phyloP scores from a whole-genome alignment of 345 rosid genomes.

The Lumnitzera littorea region DNA sequence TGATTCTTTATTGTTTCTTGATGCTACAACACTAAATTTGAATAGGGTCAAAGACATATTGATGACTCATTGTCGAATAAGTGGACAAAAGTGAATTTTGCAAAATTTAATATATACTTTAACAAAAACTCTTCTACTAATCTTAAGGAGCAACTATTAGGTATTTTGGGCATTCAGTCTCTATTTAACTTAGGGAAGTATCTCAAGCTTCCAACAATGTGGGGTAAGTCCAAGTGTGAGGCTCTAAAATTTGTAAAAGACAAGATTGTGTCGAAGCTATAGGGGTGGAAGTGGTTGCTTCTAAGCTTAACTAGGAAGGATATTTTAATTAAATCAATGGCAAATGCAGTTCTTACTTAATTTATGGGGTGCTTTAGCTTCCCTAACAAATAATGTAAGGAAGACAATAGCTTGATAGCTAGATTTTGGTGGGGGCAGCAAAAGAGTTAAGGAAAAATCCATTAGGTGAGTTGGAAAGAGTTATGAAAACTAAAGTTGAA shows the following conservation, averaged over 20 bases:
- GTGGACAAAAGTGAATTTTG: neutral
- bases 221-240: too few relatives aligned
- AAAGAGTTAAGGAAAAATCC: neutral
- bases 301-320: neutral
- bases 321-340: neutral
- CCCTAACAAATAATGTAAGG: too few relatives aligned
- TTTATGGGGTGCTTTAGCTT: neutral
- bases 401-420: too few relatives aligned
- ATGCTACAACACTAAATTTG: neutral
- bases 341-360: neutral
- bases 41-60: neutral
- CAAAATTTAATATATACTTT: neutral
- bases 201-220: neutral
- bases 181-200: neutral
- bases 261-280: neutral
- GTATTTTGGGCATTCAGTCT: neutral
- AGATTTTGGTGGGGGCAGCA: too few relatives aligned
- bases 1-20: slow-evolving; percentile 1
- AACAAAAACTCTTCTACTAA: neutral
- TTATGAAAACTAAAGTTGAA: neutral
- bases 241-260: neutral
- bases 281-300: neutral
- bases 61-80: neutral
- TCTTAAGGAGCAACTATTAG: neutral
- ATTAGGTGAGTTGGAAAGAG: neutral